phyloP scores from a whole-genome alignment of 495 filamentous ascomycete species.

The Aspergillus steynii region DNA sequence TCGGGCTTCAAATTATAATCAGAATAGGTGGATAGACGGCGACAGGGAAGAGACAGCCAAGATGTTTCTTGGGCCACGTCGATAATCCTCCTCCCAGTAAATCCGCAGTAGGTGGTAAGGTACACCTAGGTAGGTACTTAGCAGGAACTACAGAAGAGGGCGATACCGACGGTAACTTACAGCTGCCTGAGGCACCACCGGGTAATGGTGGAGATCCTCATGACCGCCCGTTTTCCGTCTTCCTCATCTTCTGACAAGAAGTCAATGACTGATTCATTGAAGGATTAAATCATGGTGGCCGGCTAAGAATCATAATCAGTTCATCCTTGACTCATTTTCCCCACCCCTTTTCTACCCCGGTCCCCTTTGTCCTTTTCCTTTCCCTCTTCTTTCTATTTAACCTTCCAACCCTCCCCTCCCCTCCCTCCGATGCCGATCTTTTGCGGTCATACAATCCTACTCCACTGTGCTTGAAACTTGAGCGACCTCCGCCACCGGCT shows the following conservation, averaged over 20 bases:
- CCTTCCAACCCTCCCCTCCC: background rate
- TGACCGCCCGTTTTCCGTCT: no score
- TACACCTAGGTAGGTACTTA: no score
- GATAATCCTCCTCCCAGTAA: background rate
- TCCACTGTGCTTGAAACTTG: background rate
- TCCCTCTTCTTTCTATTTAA: slow-evolving; percentile 9
- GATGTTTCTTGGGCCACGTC: background rate
- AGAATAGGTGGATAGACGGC: background rate
- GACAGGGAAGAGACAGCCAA: no score
- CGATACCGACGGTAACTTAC: no score
- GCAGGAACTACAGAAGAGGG: no score
- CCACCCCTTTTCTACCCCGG: background rate
- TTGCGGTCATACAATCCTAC: slow-evolving; percentile 1
- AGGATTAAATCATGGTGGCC: no score
- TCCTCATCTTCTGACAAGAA: background rate
- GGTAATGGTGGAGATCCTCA: background rate
- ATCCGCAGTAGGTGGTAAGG: no score
- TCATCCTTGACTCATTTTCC: background rate
- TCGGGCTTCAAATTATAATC: background rate
- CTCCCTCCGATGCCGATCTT: slow-evolving; percentile 2
- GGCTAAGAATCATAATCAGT: background rate
- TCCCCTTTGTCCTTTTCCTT: slow-evolving; percentile 14
- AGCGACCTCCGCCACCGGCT: slow-evolving; percentile 3
- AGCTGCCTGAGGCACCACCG: no score
- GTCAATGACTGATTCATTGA: no score